Percentiles rank a stretch among this genome's conserved stretches.
These are phyloP conservation scores for Monosporascus sp. DNA, from an alignment of 2,329 filamentous ascomycete genomes.

Conservation along the genomic window DNA sequence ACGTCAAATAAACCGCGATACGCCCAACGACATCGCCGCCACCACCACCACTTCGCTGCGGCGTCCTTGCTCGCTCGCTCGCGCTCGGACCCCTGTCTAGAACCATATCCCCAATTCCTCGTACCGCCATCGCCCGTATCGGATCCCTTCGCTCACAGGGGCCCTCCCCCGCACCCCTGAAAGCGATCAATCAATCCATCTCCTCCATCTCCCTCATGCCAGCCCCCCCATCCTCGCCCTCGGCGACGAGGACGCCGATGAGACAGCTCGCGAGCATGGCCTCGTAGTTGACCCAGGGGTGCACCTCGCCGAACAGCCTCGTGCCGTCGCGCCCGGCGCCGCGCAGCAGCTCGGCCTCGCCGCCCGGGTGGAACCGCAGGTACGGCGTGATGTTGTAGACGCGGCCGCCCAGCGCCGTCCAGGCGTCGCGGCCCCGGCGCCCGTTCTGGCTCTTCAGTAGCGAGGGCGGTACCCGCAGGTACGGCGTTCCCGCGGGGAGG, in stretches of 20 bases:
- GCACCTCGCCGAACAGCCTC: slow-evolving; percentile 59
- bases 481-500: slow-evolving; percentile 42
- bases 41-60: slow-evolving; percentile 6
- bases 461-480: slow-evolving; percentile 74
- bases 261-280: slow-evolving; percentile 61
- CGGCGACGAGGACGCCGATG: slow-evolving; percentile 57
- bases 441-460: slow-evolving; percentile 76
- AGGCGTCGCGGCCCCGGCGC: slow-evolving; percentile 78
- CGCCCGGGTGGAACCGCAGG: slow-evolving; percentile 84
- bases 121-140: too few species aligned
- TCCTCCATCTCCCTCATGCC: slow-evolving; percentile 42
- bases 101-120: too few species aligned
- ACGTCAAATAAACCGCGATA: too few species aligned
- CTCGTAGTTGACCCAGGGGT: slow-evolving; percentile 69
- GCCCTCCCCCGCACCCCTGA: too few species aligned
- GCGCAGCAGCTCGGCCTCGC: slow-evolving; percentile 64
- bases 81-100: slow-evolving; percentile 28
- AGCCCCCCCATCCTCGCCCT: slow-evolving; percentile 31
- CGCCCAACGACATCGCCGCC: neutral
- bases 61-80: neutral
- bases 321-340: slow-evolving; percentile 58
- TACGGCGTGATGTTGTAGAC: slow-evolving; percentile 96
- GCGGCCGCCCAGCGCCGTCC: slow-evolving; percentile 82
- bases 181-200: slow-evolving; percentile 40
- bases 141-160: too few species aligned